Percentiles rank a stretch among this genome's conserved stretches.
These are phyloP conservation scores for Pseudogymnoascus sp. DNA, from an alignment of 2,329 filamentous ascomycete species.

Conservation along the genomic window DNA sequence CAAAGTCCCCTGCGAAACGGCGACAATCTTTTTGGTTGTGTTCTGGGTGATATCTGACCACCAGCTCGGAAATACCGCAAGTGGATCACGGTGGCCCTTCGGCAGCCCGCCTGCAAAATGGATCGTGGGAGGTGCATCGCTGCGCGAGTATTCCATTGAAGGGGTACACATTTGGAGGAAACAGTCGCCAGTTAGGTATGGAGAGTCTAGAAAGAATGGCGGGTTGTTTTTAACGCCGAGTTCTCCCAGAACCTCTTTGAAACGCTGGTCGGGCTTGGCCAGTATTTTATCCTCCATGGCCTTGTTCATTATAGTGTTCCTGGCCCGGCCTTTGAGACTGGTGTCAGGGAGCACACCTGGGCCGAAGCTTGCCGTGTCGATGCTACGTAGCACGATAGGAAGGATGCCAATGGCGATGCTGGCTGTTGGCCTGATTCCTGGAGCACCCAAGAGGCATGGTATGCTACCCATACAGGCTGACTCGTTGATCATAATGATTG, in stretches of 20 bases:
- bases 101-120: conserved; percentile 38
- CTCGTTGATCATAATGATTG: conserved; percentile 39
- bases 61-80: conserved; percentile 34
- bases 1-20: conserved; percentile 32
- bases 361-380: conserved; percentile 34
- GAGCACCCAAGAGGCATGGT: conserved; percentile 34
- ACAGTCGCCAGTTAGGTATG: conserved; percentile 19
- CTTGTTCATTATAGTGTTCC: conserved; percentile 27
- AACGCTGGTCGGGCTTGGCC: not conserved
- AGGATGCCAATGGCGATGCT: conserved; percentile 35
- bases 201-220: conserved; percentile 21
- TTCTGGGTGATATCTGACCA: conserved; percentile 37
- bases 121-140: conserved; percentile 32
- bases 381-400: conserved; percentile 32
- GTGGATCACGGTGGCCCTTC: conserved; percentile 24
- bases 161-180: conserved; percentile 31
- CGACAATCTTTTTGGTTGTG: conserved; percentile 31
- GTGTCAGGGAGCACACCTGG: conserved; percentile 33
- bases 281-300: conserved; percentile 19
- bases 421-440: conserved; percentile 31
- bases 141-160: conserved; percentile 30
- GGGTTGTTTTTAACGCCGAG: conserved; percentile 26
- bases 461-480: conserved; percentile 31
- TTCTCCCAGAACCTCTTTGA: conserved; percentile 20
- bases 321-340: conserved; percentile 29